Percentiles rank a stretch among this genome's conserved stretches.
phyloP scores from a whole-genome alignment of 257 asterid species.

The Oldenlandia corymbosa region DNA sequence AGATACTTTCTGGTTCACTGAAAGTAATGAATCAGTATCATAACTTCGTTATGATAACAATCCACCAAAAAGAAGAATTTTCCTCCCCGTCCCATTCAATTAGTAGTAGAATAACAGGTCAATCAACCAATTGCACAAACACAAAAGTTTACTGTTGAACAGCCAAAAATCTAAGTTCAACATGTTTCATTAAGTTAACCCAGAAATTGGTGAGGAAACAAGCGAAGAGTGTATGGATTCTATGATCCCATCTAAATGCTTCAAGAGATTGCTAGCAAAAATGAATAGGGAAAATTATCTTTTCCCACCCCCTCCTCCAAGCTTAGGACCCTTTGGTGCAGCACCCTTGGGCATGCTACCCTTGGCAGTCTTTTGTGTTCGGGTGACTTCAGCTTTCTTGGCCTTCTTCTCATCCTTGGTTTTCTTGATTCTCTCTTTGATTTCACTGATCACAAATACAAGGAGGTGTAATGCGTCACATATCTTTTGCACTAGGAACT shows the following conservation, averaged over 20 bases:
- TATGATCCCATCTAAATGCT: background rate
- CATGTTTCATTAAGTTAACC: background rate
- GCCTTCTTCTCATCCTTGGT: conserved; percentile 51
- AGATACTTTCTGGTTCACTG: too few relatives aligned
- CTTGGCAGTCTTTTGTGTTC: conserved; percentile 34
- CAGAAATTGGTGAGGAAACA: background rate
- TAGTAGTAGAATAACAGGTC: too few relatives aligned
- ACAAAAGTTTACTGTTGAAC: too few relatives aligned
- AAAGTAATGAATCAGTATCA: too few relatives aligned
- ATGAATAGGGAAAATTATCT: conserved; percentile 18
- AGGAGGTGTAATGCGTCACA: background rate
- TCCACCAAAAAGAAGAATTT: too few relatives aligned
- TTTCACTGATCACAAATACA: conserved; percentile 31
- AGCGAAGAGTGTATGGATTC: background rate
- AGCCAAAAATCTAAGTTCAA: background rate
- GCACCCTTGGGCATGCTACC: conserved; percentile 29
- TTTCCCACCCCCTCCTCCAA: conserved; percentile 52
- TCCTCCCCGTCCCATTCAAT: too few relatives aligned
- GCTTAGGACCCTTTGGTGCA: conserved; percentile 39
- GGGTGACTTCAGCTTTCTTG: conserved; percentile 43
- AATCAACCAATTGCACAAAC: too few relatives aligned
- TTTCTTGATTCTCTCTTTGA: conserved; percentile 49
- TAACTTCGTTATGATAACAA: too few relatives aligned
- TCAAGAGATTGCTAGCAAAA: background rate
- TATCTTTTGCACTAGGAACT: too few relatives aligned